Base-by-base conservation (phyloP, 768 basidiomycete genomes). In the Obba rivulosa region DNA sequence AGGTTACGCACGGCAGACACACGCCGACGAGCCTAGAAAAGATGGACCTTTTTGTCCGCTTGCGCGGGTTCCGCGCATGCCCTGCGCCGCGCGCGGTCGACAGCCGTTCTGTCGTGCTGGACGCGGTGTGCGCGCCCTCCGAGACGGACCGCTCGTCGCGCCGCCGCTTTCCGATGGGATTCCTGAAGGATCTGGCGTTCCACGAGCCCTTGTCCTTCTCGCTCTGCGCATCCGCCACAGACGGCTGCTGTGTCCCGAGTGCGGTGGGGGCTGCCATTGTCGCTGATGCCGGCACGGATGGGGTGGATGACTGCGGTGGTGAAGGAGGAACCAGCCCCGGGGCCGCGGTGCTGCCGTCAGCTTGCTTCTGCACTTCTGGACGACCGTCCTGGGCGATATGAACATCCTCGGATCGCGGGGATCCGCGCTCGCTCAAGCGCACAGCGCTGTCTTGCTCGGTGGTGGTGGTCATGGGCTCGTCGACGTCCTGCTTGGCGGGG, bases 1-100 rank as follows among this genome's bases (percentile, higher is more conserved):
- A 69, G 21, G 73, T 66, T 42, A 83, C 65, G 53, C 86, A 88
- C 36, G 85, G 84, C 46, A 84, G 72, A 50, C 86, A 74, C 53
- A 76, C 70, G 52, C 70, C 77, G 28, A 83, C 61, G 52, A 87
- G 67, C 61, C 72, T 78, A 48, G 77, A 73, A 46, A 85, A 63
- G 57, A 85, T 75, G 10, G 81, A 80, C 40, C 49, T 69, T 66
- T 78, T 79, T 50, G 61, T 50, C 43, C 67, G 63, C 43, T 66
- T 58, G 49, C 67, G 61, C 0, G 58, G 52, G 60, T 55, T 41
- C 48, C 60, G 57, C 45, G 52, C 56, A 11, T 56, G 55, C 44
- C 50, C 50, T 47, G 54, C 48, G 28, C 51, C 34, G 11, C 49
- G 49, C 35, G 57, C 43, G 20, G 54, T 43, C 41, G 58, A 55